Evolutionary conservation across 371 early-diverging fungal genomes (phyloP).

Genomic region (Batrachochytrium dendrobatidis): DNA sequence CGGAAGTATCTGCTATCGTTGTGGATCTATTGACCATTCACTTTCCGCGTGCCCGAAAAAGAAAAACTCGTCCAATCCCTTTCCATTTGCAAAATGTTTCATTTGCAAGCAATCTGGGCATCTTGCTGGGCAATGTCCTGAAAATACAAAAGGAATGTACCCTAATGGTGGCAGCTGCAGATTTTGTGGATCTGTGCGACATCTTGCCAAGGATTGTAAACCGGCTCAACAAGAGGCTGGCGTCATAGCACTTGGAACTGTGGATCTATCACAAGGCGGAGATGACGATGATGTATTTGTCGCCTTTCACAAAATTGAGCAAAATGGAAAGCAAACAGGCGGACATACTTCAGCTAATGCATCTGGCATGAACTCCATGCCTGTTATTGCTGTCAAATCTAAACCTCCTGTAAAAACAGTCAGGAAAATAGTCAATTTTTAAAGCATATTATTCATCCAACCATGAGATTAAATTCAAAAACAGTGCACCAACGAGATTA

Average conservation of each 20-base stretch:
- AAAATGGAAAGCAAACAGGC: conserved; percentile 10
- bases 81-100: conserved; percentile 66
- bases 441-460: too few species aligned
- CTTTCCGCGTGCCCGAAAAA: conserved; percentile 60
- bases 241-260: conserved; percentile 55
- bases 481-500: too few species aligned
- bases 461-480: too few species aligned
- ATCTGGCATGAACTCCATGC: too few species aligned
- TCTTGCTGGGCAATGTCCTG: conserved; percentile 68
- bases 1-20: conserved; percentile 67
- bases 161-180: conserved; percentile 87
- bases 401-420: too few species aligned
- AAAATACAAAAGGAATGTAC: conserved; percentile 84
- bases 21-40: conserved; percentile 78
- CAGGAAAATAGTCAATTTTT: too few species aligned
- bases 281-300: conserved; percentile 69
- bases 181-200: conserved; percentile 77
- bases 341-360: too few species aligned
- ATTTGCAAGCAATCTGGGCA: conserved; percentile 82
- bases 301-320: conserved; percentile 30
- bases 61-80: conserved; percentile 29
- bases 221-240: conserved; percentile 43
- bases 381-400: too few species aligned
- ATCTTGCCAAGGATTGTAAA: conserved; percentile 79
- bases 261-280: conserved; percentile 63